These are phyloP conservation scores for Apiotrichum sp. DNA, from an alignment of 1,284 basidiomycete species.

Conservation along the genomic window DNA sequence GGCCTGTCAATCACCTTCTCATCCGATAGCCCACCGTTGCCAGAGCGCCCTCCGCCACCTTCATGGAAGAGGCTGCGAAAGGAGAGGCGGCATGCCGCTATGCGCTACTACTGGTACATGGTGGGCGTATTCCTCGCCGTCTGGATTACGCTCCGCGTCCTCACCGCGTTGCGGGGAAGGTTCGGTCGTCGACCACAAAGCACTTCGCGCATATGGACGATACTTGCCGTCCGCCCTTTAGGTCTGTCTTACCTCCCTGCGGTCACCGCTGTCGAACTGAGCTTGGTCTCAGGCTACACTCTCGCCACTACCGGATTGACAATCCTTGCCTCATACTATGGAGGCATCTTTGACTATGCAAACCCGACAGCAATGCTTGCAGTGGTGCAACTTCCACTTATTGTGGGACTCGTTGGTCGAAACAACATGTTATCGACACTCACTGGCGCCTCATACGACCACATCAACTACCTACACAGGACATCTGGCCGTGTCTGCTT, in stretches of 20 bases:
- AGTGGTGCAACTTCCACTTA: constrained; percentile 56
- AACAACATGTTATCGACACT: constrained; percentile 59
- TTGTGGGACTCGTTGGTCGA: constrained; percentile 59
- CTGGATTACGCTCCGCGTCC: background rate
- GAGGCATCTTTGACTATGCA: constrained; percentile 11
- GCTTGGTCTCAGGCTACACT: constrained; percentile 10
- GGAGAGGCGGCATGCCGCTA: background rate
- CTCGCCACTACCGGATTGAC: constrained; percentile 8
- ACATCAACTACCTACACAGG: constrained; percentile 46
- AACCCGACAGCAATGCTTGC: constrained; percentile 16
- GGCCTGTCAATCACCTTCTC: too few relatives aligned
- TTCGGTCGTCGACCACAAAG: constrained; percentile 1
- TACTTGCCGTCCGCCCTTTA: too few relatives aligned
- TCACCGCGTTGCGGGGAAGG: constrained; percentile 8
- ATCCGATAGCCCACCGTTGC: too few relatives aligned
- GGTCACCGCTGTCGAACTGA: constrained; percentile 6
- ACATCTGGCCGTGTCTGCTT: constrained; percentile 31
- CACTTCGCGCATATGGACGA: constrained; percentile 1
- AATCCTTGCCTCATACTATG: constrained; percentile 5
- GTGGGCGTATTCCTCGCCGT: constrained; percentile 4
- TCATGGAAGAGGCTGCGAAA: background rate
- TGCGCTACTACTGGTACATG: constrained; percentile 9
- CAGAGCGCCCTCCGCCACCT: too few relatives aligned
- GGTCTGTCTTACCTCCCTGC: too few relatives aligned
- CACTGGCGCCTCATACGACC: constrained; percentile 60